A percentile compares a stretch with the other conserved stretches of the same genome.
These are phyloP conservation scores for Polymyxa betae DNA, from an alignment of 208 protist species.

Conservation along the genomic window DNA sequence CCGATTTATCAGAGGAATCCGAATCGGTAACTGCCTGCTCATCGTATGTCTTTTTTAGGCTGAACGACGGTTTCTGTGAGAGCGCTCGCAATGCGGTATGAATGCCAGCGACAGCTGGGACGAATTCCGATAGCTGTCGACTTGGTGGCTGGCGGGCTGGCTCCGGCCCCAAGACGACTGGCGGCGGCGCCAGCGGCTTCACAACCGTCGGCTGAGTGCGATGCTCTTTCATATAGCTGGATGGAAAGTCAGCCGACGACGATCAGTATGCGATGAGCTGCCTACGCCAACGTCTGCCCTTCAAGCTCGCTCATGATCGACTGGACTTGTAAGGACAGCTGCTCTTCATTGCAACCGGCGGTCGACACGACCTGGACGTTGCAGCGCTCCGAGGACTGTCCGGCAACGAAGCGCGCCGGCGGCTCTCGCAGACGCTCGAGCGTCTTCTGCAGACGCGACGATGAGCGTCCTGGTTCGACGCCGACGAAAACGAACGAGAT, in stretches of 20 bases:
- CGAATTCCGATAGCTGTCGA: too few relatives aligned
- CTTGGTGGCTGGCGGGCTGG: too few relatives aligned
- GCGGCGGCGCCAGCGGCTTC: not conserved
- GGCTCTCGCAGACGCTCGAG: not conserved
- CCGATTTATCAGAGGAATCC: too few relatives aligned
- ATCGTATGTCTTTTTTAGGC: too few relatives aligned
- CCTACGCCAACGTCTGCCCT: not conserved
- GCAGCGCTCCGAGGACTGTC: not conserved
- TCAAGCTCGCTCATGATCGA: constrained; percentile 12
- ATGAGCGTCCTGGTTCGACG: not conserved
- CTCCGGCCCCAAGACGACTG: too few relatives aligned
- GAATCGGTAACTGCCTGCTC: too few relatives aligned
- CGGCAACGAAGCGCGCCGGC: not conserved
- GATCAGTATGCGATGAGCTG: not conserved
- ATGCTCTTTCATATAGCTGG: constrained; percentile 30
- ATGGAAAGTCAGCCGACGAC: not conserved
- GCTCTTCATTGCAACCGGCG: not conserved
- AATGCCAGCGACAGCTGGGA: too few relatives aligned
- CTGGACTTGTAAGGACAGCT: not conserved
- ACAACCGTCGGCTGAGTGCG: not conserved
- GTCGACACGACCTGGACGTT: not conserved
- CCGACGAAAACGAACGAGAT: constrained; percentile 20
- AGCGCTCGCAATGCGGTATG: too few relatives aligned
- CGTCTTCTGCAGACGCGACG: not conserved
- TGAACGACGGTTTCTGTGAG: too few relatives aligned